Evolutionary conservation across 257 asterid genomes (phyloP).

Genomic region (Anisodus acutangulus): DNA sequence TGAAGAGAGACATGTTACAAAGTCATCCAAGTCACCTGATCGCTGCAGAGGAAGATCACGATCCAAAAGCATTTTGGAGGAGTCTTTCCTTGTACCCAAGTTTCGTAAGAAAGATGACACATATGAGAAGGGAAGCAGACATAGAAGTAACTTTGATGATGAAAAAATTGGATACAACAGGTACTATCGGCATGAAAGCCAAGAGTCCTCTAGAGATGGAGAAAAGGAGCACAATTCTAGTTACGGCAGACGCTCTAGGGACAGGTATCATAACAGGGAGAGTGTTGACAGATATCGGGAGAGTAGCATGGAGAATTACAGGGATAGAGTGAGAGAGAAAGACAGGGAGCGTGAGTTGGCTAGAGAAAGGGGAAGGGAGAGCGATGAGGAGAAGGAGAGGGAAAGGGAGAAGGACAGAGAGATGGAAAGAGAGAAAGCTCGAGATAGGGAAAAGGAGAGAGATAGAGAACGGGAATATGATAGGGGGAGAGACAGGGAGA

Average conservation of each 20-base stretch:
- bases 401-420: constrained; percentile 48
- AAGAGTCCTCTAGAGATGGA: constrained; percentile 52
- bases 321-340: constrained; percentile 48
- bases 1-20: constrained; percentile 47
- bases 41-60: constrained; percentile 64
- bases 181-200: constrained; percentile 49
- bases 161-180: constrained; percentile 45
- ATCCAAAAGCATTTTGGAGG: constrained; percentile 61
- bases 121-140: constrained; percentile 43
- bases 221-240: constrained; percentile 65
- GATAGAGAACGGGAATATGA: constrained; percentile 48
- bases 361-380: constrained; percentile 44
- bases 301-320: constrained; percentile 58
- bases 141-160: constrained; percentile 55
- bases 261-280: constrained; percentile 54
- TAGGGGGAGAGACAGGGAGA: constrained; percentile 41
- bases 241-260: constrained; percentile 52
- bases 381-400: constrained; percentile 33
- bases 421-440: constrained; percentile 37
- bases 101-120: constrained; percentile 40
- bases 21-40: constrained; percentile 61
- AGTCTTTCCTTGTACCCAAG: constrained; percentile 45
- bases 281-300: constrained; percentile 53
- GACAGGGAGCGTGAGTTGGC: constrained; percentile 36
- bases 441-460: constrained; percentile 44